phyloP scores from a whole-genome alignment of 169 alveolate species.

The Perkinsus olseni region DNA sequence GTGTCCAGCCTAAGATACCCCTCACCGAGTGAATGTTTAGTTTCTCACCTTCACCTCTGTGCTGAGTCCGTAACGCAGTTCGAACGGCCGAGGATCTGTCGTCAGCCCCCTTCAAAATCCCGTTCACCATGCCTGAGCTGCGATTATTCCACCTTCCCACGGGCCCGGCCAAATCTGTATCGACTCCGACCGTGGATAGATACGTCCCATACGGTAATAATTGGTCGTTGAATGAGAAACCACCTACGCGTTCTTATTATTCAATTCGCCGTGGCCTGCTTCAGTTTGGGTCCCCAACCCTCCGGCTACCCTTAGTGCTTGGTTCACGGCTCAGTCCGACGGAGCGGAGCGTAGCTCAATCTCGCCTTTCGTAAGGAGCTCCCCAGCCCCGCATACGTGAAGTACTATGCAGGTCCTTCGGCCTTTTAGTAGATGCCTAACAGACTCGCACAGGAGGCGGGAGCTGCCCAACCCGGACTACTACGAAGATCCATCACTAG shows the following conservation, averaged over 20 bases:
- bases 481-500: neutral
- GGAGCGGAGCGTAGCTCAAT: neutral
- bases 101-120: too few relatives aligned
- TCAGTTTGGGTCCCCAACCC: neutral
- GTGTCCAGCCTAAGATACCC: neutral
- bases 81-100: too few relatives aligned
- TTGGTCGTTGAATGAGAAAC: too few relatives aligned
- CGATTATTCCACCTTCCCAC: too few relatives aligned
- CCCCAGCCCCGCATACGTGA: neutral
- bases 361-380: neutral
- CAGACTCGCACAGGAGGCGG: neutral
- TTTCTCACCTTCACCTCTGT: too few relatives aligned
- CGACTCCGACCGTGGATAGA: too few relatives aligned
- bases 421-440: neutral
- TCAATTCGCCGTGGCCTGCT: too few relatives aligned
- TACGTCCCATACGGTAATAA: too few relatives aligned
- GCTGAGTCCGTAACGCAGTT: too few relatives aligned
- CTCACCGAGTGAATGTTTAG: neutral
- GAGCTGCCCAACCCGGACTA: neutral
- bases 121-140: too few relatives aligned
- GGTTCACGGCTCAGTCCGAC: neutral
- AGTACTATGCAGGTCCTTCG: neutral
- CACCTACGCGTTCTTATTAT: too few relatives aligned
- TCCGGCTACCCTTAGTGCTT: neutral
- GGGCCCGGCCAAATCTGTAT: too few relatives aligned